Evolutionary conservation across 441 rosid species (phyloP).

Genomic region (Populus hybrid): DNA sequence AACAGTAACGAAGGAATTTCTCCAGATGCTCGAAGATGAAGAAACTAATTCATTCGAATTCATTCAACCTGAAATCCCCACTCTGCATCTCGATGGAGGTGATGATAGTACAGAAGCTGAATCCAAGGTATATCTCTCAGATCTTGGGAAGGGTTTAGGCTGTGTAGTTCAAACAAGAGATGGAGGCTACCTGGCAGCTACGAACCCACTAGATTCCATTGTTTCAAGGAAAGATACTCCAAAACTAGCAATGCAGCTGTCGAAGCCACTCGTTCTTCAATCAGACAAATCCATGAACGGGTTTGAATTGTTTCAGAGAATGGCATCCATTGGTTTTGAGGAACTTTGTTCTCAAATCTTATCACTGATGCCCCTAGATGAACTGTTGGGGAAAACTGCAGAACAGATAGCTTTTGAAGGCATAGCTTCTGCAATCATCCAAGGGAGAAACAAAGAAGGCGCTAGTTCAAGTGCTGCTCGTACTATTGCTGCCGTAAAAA

Average conservation of each 20-base stretch:
- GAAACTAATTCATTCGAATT: conserved; percentile 33
- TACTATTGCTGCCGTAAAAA: conserved; percentile 69
- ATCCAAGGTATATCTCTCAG: conserved; percentile 57
- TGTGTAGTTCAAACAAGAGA: conserved; percentile 85
- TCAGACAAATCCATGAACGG: conserved; percentile 39
- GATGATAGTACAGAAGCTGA: conserved; percentile 47
- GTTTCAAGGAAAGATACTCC: conserved; percentile 74
- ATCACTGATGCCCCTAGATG: conserved; percentile 70
- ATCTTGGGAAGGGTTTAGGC: conserved; percentile 84
- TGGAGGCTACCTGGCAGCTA: conserved; percentile 84
- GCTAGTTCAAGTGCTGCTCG: conserved; percentile 90
- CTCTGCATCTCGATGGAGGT: conserved; percentile 46
- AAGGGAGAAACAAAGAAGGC: conserved; percentile 84
- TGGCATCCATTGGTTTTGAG: conserved; percentile 55
- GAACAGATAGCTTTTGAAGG: conserved; percentile 98
- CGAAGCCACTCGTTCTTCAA: conserved; percentile 65
- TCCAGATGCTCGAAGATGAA: conserved; percentile 79
- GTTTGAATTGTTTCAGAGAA: conserved; percentile 67
- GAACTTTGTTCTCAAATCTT: conserved; percentile 58
- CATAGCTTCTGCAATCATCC: conserved; percentile 86
- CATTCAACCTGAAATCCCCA: conserved; percentile 42
- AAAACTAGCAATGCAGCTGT: conserved; percentile 85
- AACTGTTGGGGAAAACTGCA: conserved; percentile 81
- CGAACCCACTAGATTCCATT: conserved; percentile 63
- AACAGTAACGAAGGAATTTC: conserved; percentile 78